Evolutionary conservation across 2,329 filamentous ascomycete species (phyloP).

Genomic region (Calonectria fujianensis): DNA sequence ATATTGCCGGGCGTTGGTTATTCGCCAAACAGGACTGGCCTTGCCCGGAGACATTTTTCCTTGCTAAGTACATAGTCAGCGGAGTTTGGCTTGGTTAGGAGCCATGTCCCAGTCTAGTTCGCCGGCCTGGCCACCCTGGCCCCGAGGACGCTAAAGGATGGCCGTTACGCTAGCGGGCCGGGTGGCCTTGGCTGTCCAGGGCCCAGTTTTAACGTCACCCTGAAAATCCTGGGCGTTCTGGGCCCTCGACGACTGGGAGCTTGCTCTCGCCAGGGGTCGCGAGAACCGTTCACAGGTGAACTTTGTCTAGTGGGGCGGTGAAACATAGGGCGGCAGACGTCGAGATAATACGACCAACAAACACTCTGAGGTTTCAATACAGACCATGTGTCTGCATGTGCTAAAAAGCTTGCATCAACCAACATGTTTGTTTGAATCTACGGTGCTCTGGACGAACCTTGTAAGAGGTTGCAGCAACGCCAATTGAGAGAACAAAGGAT

Average conservation of each 20-base stretch:
- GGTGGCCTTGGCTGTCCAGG: background rate
- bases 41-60: background rate
- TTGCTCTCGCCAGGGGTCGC: background rate
- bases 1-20: background rate
- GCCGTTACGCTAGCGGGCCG: constrained; percentile 17
- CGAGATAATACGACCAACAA: too few species aligned
- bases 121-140: background rate
- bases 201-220: constrained; percentile 22
- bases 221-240: background rate
- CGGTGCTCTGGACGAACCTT: background rate
- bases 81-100: background rate
- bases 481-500: background rate
- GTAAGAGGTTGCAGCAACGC: background rate
- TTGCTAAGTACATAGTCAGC: background rate
- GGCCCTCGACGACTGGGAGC: background rate
- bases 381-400: background rate
- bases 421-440: background rate
- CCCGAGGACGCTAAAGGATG: background rate
- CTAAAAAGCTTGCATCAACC: background rate
- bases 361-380: too few species aligned
- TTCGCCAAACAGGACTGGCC: background rate
- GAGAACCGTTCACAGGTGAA: background rate
- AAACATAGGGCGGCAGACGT: background rate
- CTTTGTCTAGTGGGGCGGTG: constrained; percentile 4
- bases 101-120: background rate